These are phyloP conservation scores for Vitis cinerea DNA, from an alignment of 164 flowering plant genomes.

Conservation along the genomic window DNA sequence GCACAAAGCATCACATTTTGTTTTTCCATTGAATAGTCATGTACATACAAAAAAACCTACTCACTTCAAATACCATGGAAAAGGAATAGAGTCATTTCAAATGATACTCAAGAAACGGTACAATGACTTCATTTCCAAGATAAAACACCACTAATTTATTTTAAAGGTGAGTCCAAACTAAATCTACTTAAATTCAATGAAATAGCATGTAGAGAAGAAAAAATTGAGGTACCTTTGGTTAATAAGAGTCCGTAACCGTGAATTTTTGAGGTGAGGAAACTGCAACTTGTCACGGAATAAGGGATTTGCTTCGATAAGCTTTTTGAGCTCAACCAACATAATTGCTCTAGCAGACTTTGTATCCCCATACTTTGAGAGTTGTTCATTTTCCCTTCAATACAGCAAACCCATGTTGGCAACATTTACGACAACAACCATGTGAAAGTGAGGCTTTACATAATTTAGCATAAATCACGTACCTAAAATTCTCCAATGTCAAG, in stretches of 20 bases:
- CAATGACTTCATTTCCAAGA: background rate
- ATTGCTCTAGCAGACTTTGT: conserved; percentile 79
- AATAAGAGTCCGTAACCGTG: conserved; percentile 75
- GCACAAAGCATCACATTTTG: too few species aligned
- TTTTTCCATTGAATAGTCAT: too few species aligned
- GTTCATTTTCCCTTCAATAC: conserved; percentile 70
- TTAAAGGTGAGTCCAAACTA: background rate
- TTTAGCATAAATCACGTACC: conserved; percentile 32
- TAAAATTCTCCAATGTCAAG: conserved; percentile 75
- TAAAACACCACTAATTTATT: background rate
- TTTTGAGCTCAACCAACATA: conserved; percentile 77
- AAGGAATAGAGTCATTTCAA: too few species aligned
- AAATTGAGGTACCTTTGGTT: conserved; percentile 63
- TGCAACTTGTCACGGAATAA: conserved; percentile 78
- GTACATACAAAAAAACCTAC: too few species aligned
- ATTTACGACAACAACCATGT: background rate
- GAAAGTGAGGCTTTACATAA: background rate
- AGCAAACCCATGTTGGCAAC: background rate
- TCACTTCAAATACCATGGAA: too few species aligned
- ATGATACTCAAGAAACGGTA: background rate
- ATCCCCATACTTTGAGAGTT: conserved; percentile 82
- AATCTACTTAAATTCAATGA: background rate
- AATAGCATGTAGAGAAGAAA: background rate
- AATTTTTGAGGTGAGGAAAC: conserved; percentile 69
- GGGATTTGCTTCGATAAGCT: conserved; percentile 89